phyloP scores from a whole-genome alignment of 768 basidiomycete species.

The Rhizopogon rudus region DNA sequence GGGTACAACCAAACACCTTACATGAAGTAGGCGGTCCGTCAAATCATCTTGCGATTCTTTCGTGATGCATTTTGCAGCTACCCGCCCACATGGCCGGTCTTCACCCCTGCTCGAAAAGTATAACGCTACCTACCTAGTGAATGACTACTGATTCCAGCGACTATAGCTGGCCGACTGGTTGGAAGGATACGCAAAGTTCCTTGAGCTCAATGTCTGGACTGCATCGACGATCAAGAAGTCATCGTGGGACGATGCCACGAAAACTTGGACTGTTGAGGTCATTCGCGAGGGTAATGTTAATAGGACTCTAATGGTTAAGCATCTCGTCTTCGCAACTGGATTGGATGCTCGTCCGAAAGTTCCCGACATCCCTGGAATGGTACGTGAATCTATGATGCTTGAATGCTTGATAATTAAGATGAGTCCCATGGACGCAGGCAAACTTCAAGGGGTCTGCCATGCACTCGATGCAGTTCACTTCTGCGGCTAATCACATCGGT shows the following conservation, averaged over 20 bases:
- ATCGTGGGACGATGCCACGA: slow-evolving; percentile 30
- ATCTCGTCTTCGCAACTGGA: slow-evolving; percentile 56
- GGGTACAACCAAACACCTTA: too few species aligned
- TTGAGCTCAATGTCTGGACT: slow-evolving; percentile 65
- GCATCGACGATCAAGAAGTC: slow-evolving; percentile 39
- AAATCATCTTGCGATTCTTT: too few species aligned
- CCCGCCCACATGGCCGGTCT: slow-evolving; percentile 52
- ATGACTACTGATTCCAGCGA: background rate
- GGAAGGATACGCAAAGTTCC: slow-evolving; percentile 51
- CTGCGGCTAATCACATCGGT: slow-evolving; percentile 43
- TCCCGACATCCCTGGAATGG: slow-evolving; percentile 30
- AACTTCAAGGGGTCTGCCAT: slow-evolving; percentile 48
- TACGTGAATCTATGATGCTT: background rate
- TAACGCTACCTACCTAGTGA: background rate
- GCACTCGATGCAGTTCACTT: slow-evolving; percentile 50
- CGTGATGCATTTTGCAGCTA: slow-evolving; percentile 31
- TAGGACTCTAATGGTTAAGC: slow-evolving; percentile 37
- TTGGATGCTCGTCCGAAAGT: slow-evolving; percentile 39
- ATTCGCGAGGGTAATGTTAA: slow-evolving; percentile 20
- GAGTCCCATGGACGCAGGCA: slow-evolving; percentile 23
- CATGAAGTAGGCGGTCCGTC: background rate
- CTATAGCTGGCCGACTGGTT: slow-evolving; percentile 58
- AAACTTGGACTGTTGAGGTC: slow-evolving; percentile 44
- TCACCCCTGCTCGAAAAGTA: slow-evolving; percentile 46
- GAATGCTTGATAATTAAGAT: background rate